phyloP scores from a whole-genome alignment of 768 basidiomycete species.

The Tubosaeta sp. region DNA sequence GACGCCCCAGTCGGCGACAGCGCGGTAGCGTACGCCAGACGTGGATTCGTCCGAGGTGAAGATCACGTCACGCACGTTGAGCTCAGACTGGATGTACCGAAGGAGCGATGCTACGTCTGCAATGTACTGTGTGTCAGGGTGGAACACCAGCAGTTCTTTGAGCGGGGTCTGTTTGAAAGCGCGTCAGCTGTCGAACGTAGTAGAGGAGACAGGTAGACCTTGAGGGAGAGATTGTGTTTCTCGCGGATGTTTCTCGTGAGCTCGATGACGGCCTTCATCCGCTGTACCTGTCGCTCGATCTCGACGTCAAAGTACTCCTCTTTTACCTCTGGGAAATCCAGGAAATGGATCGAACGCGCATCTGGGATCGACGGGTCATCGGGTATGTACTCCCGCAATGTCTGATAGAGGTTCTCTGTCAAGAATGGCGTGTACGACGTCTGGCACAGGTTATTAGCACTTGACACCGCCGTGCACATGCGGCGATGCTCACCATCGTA shows the following conservation, averaged over 20 bases:
- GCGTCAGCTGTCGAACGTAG: background rate
- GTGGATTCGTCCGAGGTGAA: conserved; percentile 85
- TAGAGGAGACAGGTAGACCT: conserved; percentile 47
- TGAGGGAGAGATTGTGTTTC: conserved; percentile 78
- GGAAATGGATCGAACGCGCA: conserved; percentile 90
- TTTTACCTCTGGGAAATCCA: conserved; percentile 89
- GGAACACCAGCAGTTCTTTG: conserved; percentile 91
- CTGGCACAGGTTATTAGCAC: conserved; percentile 36
- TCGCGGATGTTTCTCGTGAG: conserved; percentile 87
- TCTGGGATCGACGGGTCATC: conserved; percentile 68
- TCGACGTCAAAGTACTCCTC: conserved; percentile 91
- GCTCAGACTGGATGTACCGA: conserved; percentile 87
- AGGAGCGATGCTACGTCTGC: conserved; percentile 81
- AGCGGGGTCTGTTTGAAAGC: conserved; percentile 66
- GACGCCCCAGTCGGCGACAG: conserved; percentile 91
- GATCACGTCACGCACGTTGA: conserved; percentile 87
- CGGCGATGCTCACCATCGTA: conserved; percentile 70
- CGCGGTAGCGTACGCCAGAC: conserved; percentile 87
- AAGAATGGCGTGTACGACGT: conserved; percentile 98
- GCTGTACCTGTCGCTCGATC: conserved; percentile 90
- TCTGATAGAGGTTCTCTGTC: conserved; percentile 94
- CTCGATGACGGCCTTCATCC: conserved; percentile 95
- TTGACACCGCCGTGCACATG: background rate
- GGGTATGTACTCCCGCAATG: conserved; percentile 80
- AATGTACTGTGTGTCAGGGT: conserved; percentile 78